Base-by-base conservation (phyloP, 225 moss, liverwort and hornwort genomes). In the Polytrichum commune region DNA sequence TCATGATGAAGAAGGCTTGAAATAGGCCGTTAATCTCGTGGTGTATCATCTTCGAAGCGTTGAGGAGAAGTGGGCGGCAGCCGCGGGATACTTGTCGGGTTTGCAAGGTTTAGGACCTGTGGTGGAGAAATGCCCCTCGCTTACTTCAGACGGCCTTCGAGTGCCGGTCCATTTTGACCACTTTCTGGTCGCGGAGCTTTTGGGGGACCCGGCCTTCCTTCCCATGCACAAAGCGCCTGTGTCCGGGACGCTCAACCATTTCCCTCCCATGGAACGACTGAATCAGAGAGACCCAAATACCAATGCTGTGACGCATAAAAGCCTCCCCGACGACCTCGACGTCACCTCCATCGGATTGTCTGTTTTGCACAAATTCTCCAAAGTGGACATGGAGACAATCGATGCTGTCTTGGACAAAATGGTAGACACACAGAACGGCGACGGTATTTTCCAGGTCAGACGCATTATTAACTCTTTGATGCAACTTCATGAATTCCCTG, bases 81-180 rank as follows among this genome's bases (percentile, higher is more conserved):
- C 82, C 2, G 53, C 30, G 0, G 67, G 54, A 1, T 82, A 78
- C 58, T 65, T 75, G 4, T 24, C 5, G 29, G 7, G 64, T 16
- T 69, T 7, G 23, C 69, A 26, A 29, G 81, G 77, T 10, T 8
- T 32, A 8, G 32, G 32, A 35, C 2, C 35, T 2, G 60, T 24
- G 8, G 25, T 71, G 7, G 32, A 75, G 24, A 75, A 55, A 2
- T 71, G 55, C 18, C 69, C 77, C 27, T 55, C 73, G 0, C 35
- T 77, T 16, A 81, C 74, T 1, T 38, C 27, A 5, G 77, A 77
- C 0, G 77, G 81, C 32, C 32, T 70, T 29, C 67, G 58, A 57
- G 5, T 82, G 16, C 75, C 70, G 27, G 63, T 71, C 1, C 13
- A 19, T 33, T 82, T 70, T 24, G 81, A 82, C 26, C 77, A 78